Evolutionary conservation across 2,329 filamentous ascomycete genomes (phyloP).

Genomic region (Xylariomycetidae sp.): DNA sequence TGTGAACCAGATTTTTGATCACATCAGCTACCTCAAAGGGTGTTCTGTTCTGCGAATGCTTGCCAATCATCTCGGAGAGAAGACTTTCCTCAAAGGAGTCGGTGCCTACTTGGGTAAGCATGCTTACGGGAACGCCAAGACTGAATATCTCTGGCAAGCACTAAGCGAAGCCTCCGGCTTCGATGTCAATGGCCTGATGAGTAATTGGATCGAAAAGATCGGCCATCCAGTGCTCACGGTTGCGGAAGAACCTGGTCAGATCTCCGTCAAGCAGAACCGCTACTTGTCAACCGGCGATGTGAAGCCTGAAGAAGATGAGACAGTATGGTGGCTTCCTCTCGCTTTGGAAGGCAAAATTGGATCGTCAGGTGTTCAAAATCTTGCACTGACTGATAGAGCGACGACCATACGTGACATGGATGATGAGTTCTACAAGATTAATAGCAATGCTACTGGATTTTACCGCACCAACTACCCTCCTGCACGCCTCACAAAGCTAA

Average conservation of each 20-base stretch:
- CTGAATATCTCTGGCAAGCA: conserved; percentile 85
- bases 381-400: conserved; percentile 70
- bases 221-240: conserved; percentile 90
- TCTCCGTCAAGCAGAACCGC: conserved; percentile 77
- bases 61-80: conserved; percentile 79
- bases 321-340: conserved; percentile 93
- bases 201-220: conserved; percentile 92
- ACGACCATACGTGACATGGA: conserved; percentile 72
- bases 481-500: conserved; percentile 74
- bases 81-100: conserved; percentile 87
- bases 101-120: conserved; percentile 84
- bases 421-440: conserved; percentile 87
- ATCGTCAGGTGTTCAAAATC: conserved; percentile 55
- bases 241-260: conserved; percentile 75
- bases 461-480: conserved; percentile 93
- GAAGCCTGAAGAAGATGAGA: conserved; percentile 84
- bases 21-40: conserved; percentile 94
- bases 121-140: conserved; percentile 85
- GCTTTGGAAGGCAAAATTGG: conserved; percentile 73
- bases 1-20: conserved; percentile 96
- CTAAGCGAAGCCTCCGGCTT: conserved; percentile 82
- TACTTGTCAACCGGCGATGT: conserved; percentile 92
- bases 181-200: conserved; percentile 84
- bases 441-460: conserved; percentile 80
- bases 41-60: conserved; percentile 97